Base-by-base conservation (phyloP, 1,284 basidiomycete genomes). In the Ganoderma lucidum region DNA sequence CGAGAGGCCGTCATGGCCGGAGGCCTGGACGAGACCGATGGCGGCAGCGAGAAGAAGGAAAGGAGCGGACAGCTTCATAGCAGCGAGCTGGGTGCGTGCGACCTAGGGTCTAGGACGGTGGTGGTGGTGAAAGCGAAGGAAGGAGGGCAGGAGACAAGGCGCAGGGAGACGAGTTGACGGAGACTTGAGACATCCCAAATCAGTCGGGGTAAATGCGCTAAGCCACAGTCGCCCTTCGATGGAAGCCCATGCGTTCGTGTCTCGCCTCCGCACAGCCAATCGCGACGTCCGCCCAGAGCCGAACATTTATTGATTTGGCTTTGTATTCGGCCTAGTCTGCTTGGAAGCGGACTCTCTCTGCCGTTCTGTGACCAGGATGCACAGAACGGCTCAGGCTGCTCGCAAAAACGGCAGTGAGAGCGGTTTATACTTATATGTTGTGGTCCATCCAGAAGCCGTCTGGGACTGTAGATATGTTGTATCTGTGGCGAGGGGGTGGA, bases 21-120 rank as follows among this genome's bases (percentile, higher is more conserved):
- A 77, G 28, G 85, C 86, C 44, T 81, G 77, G 60, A 80, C 83
- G 45, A 81, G 72, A 64, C 83, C 76, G 70, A 81, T 72, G 56
- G 82, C 79, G 58, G 74, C 71, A 66, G 81, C 76, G 70, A 88
- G 77, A 69, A 84, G 69, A 67, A 81, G 75, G 67, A 89, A 78
- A 76, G 77, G 73, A 77, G 75, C 64, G 77, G 74, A 69, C 66
- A 80, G 48, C 72, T 79, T 81, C 81, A 83, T 83, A 68, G 73
- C 64, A 51, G 68, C 62, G 73, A 68, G 70, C 70, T 69, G 60
- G 64, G 55, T 62, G 66, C 35, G 65, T 69, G 62, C 53, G 70
- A 71, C 72, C 70, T 71, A 64, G 64, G 70, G 74, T 61, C 61
- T 69, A 62, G 60, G 44, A 60, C 23, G 65, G 55, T 53, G 67